These are phyloP conservation scores for Nothophytophthora sp. DNA, from an alignment of 352 stramenopile species.

Conservation along the genomic window DNA sequence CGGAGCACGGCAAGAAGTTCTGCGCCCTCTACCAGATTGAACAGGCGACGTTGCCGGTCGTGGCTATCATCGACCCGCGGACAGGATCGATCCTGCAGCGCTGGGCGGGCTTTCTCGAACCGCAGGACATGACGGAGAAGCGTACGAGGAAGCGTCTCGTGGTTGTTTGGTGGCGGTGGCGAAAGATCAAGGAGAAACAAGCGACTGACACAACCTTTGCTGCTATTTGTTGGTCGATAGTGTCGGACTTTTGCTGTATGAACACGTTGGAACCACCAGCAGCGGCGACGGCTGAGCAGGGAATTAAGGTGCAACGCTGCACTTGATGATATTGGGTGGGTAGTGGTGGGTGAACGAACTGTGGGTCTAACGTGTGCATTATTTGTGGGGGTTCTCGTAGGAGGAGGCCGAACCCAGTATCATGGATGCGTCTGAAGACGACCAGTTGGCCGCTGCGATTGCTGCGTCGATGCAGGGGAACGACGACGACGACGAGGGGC, in stretches of 20 bases:
- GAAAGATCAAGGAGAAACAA: not conserved
- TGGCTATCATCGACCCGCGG: slow-evolving; percentile 77
- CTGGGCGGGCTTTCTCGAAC: slow-evolving; percentile 74
- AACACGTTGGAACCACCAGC: slow-evolving; percentile 34
- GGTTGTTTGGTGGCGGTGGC: not conserved
- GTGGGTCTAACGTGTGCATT: not conserved
- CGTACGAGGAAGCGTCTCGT: slow-evolving; percentile 36
- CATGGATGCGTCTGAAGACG: slow-evolving; percentile 69
- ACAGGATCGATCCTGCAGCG: slow-evolving; percentile 68
- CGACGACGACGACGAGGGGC: slow-evolving; percentile 33
- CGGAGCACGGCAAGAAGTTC: slow-evolving; percentile 84
- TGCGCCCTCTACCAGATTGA: slow-evolving; percentile 84
- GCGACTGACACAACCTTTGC: not conserved
- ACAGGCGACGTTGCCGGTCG: slow-evolving; percentile 58
- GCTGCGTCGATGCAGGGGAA: slow-evolving; percentile 70
- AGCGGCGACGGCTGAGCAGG: not conserved
- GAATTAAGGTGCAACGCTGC: slow-evolving; percentile 26
- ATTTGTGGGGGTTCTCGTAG: slow-evolving; percentile 7
- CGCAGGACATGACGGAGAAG: slow-evolving; percentile 73
- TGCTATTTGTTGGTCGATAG: slow-evolving; percentile 15
- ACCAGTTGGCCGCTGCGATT: slow-evolving; percentile 80
- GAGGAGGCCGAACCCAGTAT: slow-evolving; percentile 30
- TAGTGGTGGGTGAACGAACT: not conserved
- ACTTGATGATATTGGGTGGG: not conserved
- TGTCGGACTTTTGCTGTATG: slow-evolving; percentile 72